These are phyloP conservation scores for Fusarium bulbicola DNA, from an alignment of 2,329 filamentous ascomycete species.

Conservation along the genomic window DNA sequence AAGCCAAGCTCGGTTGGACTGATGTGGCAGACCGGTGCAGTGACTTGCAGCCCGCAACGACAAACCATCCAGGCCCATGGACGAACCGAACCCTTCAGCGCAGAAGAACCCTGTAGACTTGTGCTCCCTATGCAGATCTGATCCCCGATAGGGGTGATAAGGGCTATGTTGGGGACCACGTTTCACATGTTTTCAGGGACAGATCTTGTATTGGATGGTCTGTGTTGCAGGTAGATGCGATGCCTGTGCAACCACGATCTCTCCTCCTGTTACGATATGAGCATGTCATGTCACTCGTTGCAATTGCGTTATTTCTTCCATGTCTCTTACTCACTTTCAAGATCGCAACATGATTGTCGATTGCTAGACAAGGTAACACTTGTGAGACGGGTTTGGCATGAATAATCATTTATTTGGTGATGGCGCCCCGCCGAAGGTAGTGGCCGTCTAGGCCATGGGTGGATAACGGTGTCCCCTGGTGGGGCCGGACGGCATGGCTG, in stretches of 20 bases:
- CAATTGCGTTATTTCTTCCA: not conserved
- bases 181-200: constrained; percentile 37
- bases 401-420: constrained; percentile 30
- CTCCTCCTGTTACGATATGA: not conserved
- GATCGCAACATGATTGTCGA: constrained; percentile 11
- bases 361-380: constrained; percentile 6
- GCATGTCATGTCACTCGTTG: not conserved
- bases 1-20: constrained; percentile 26
- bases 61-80: not conserved
- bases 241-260: not conserved
- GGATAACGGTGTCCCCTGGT: constrained; percentile 10
- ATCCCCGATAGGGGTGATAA: constrained; percentile 18
- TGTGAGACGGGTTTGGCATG: constrained; percentile 12
- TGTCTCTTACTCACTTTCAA: not conserved
- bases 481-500: constrained; percentile 42
- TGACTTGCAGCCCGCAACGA: constrained; percentile 10
- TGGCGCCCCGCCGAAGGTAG: constrained; percentile 26
- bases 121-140: constrained; percentile 18
- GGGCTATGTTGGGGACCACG: constrained; percentile 21
- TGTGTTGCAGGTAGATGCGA: constrained; percentile 2
- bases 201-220: constrained; percentile 6
- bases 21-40: constrained; percentile 14
- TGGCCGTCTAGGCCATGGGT: constrained; percentile 8
- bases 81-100: constrained; percentile 21
- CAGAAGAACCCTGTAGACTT: constrained; percentile 18